phyloP scores from a whole-genome alignment of 306 rosid species.

The Astragalus membranaceus region DNA sequence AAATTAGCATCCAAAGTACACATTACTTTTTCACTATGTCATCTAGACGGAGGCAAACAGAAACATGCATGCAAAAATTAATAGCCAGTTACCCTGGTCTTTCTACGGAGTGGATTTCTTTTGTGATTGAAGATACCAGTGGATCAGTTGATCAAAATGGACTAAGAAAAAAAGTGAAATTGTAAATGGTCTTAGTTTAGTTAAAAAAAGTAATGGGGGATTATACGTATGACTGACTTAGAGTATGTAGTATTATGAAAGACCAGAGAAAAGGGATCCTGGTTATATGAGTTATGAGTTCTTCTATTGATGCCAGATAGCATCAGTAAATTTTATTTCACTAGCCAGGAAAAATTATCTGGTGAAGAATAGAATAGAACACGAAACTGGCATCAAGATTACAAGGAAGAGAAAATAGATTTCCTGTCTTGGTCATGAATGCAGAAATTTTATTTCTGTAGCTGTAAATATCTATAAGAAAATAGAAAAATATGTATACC shows the following conservation, averaged over 20 bases:
- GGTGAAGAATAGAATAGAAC: not conserved
- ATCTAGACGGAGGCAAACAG: not conserved
- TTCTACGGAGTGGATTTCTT: not conserved
- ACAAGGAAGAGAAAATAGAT: not conserved
- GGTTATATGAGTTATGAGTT: not conserved
- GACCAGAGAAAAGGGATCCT: not conserved
- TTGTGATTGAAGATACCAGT: not conserved
- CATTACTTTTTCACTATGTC: not conserved
- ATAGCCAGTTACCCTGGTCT: not conserved
- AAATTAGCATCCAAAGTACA: not conserved
- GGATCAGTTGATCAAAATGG: not conserved
- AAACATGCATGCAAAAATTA: not conserved
- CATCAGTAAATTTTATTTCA: not conserved
- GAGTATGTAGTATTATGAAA: too few relatives aligned
- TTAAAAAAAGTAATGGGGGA: not conserved
- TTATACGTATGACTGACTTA: not conserved
- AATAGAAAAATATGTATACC: conserved; percentile 39
- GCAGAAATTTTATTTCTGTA: not conserved
- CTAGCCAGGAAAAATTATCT: not conserved
- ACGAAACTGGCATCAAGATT: not conserved
- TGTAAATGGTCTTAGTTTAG: not conserved
- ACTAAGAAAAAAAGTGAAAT: not conserved
- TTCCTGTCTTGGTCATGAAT: not conserved
- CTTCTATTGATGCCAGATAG: not conserved
- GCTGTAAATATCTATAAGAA: not conserved